A percentile compares a stretch with the other conserved stretches of the same genome.
Conservation (phyloP, 129 eudicot species). For the Helianthus annuus region HanXRQr2.0-SUNRISE NC_035435.2:158643144-158643643, state of each 20-base stretch:
- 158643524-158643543: too few relatives aligned
- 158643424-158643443: neutral
- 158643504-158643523: too few relatives aligned
- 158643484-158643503: too few relatives aligned
- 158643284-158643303: neutral
- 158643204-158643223: slow-evolving; percentile 10
- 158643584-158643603: too few relatives aligned
- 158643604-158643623: too few relatives aligned
- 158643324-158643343: slow-evolving; percentile 19
- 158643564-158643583: too few relatives aligned
- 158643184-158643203: slow-evolving; percentile 6
- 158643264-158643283: neutral
- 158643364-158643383: slow-evolving; percentile 9
- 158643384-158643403: slow-evolving; percentile 13
- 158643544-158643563: too few relatives aligned
- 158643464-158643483: too few relatives aligned
- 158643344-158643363: slow-evolving; percentile 14
- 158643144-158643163: slow-evolving; percentile 12
- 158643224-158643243: neutral
- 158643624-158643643: too few relatives aligned
- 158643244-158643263: neutral
- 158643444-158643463: too few relatives aligned
- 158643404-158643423: slow-evolving; percentile 12
- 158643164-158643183: neutral
- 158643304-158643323: slow-evolving; percentile 17